Evolutionary conservation across 2,329 filamentous ascomycete species (phyloP), one percentile per base, ranked within the genome.

Genomic region (Grosmannia serpens): DNA sequence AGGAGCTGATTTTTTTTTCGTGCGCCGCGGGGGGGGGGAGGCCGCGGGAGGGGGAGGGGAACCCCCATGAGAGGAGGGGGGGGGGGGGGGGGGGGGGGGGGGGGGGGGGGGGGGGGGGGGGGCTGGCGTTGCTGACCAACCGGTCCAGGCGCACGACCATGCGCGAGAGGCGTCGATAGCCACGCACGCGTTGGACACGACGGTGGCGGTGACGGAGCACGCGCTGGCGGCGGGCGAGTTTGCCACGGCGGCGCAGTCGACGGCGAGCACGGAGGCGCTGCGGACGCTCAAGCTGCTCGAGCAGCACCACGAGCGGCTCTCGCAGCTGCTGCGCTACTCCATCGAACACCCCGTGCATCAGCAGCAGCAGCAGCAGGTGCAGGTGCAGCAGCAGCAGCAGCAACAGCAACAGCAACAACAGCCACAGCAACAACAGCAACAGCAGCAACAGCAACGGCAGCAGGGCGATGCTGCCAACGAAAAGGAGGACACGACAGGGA

Each of bases 221-320:
- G 85, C 91, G 57, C 78, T 88, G 59, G 94, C 94, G 44, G 92
- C 94, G 2, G 86, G 85, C 63, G 89, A 96, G 70, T 97, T 96
- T 70, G 86, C 89, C 61, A 86, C 86, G 61, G 91, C 91, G 33
- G 85, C 89, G n/a, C 81, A 83, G 61, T 80, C 74, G 53, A 95
- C 89, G 9, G 78, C 76, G 47, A 82, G 77, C 68, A 69, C 79
- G 62, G 79, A 96, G 77, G 92, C 91, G 17, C 74, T 95, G 55
- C 84, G 94, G 56, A 94, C 91, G 11, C 77, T 99, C 61, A 83
- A 82, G 64, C 81, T 97, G 3, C 84, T 99, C 59, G 90, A 96
- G 71, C 81, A 88, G 62, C 90, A 99, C 70, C 94, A 99, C 70
- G 83, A 85, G 64, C 85, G 84, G 62, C 84, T 97, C 15, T 90